phyloP scores from a whole-genome alignment of 2,329 filamentous ascomycete species.

The Neofusicoccum kwambonambiense region DNA sequence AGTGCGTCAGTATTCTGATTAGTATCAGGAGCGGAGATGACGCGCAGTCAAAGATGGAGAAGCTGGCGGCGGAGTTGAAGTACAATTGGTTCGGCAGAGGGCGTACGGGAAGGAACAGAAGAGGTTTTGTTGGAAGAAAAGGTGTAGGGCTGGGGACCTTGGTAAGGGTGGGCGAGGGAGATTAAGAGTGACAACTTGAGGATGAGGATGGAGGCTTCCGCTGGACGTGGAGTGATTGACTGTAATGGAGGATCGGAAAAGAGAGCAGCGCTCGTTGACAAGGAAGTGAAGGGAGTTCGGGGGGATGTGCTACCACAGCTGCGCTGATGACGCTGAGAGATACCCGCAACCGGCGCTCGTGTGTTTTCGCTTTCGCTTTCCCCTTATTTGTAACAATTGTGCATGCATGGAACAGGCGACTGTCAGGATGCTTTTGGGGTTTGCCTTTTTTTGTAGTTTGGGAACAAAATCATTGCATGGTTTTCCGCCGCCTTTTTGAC shows the following conservation, averaged over 20 bases:
- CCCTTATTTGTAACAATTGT: neutral
- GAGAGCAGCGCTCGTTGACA: neutral
- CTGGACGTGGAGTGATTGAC: too few relatives aligned
- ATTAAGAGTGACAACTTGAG: neutral
- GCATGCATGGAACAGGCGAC: neutral
- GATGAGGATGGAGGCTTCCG: too few relatives aligned
- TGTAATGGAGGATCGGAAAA: too few relatives aligned
- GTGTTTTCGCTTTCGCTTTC: neutral
- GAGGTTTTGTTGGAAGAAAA: slow-evolving; percentile 62
- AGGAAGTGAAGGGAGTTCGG: neutral
- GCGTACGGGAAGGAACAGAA: slow-evolving; percentile 80
- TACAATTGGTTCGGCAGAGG: slow-evolving; percentile 95
- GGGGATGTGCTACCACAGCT: neutral
- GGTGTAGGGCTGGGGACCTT: slow-evolving; percentile 8
- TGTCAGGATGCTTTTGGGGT: too few relatives aligned
- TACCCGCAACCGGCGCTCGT: neutral
- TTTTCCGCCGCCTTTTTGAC: too few relatives aligned
- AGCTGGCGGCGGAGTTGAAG: slow-evolving; percentile 83
- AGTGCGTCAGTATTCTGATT: slow-evolving; percentile 89
- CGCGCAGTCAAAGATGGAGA: slow-evolving; percentile 74
- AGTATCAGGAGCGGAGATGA: slow-evolving; percentile 72
- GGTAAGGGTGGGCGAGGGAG: slow-evolving; percentile 2
- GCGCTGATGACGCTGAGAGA: neutral
- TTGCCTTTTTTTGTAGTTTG: too few relatives aligned
- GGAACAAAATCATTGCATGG: too few relatives aligned